Base-by-base conservation (phyloP, 2,329 filamentous ascomycete species). In the Coleophoma cylindrospora region DNA sequence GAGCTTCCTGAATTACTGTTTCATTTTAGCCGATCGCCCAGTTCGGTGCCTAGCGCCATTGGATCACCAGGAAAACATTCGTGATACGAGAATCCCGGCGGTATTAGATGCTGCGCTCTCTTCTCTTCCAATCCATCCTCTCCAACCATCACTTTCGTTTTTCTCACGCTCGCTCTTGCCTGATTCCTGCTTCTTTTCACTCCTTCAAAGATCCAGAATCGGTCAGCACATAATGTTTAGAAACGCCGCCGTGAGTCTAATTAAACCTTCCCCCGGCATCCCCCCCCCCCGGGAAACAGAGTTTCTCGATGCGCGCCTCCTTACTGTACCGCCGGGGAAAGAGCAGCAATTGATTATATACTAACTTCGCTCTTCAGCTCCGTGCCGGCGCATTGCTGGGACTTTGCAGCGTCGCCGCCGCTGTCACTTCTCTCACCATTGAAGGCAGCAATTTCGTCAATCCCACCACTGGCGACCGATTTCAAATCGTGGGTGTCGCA, bases 401-500 rank as follows among this genome's bases (percentile, higher is more conserved):
- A 34, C 53, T 64, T 17, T 58, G 57, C 54, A 60, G 50, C 32
- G 66, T 76, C 38, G 77, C 74, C 46, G 70, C 72, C 47, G 83
- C 83, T 47, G 79, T 86, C 47, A 74, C 73, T 52, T 67, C 80
- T 10, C 74, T 86, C 47, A 72, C 75, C 52, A 73, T 84, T 54
- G 61, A 78, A 51, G 80, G 79, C 57, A 73, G 72, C 52, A 71
- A 81, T 61, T 83, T 86, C 52, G 72, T 85, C 66, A 81, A 84
- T 67, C 70, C 77, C 40, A 68, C 69, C 51, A 79, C 74, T 19
- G 79, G 80, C 53, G 72, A 80, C 61, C 76, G 76, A 54, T 85
- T 86, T 68, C 80, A 86, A 70, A 74, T 87, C 53, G 75, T 84
- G 46, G 84, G 84, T 58, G 76, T 84, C 58, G 84, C 83, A 63